A percentile compares a stretch with the other conserved stretches of the same genome.
These are phyloP conservation scores for Ichthyophthirius multifiliis DNA, from an alignment of 169 alveolate species.

Conservation along the genomic window DNA sequence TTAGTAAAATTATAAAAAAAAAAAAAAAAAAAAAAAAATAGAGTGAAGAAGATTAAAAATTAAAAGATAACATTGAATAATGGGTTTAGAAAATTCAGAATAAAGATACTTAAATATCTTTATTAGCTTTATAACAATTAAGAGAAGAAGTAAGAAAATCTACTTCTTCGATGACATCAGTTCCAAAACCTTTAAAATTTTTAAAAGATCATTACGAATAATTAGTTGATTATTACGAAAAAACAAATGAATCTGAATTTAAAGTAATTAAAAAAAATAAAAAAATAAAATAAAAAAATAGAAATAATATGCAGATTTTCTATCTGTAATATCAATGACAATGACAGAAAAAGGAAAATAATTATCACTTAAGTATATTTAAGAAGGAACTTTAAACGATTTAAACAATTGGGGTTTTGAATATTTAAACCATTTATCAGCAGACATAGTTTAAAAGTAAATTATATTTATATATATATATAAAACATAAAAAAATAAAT, in stretches of 20 bases:
- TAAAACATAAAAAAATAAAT: too few relatives aligned
- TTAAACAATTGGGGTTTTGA: slow-evolving; percentile 85
- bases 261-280: slow-evolving; percentile 25
- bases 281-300: background rate
- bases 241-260: slow-evolving; percentile 30
- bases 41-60: slow-evolving; percentile 48
- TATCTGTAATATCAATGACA: slow-evolving; percentile 76
- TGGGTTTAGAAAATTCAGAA: slow-evolving; percentile 41
- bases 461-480: background rate
- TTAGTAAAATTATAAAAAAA: background rate
- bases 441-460: slow-evolving; percentile 60
- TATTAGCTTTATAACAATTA: slow-evolving; percentile 41
- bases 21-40: background rate
- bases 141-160: slow-evolving; percentile 74
- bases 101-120: slow-evolving; percentile 10
- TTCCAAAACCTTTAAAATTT: slow-evolving; percentile 85
- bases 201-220: slow-evolving; percentile 62
- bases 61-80: slow-evolving; percentile 51
- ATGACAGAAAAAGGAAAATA: slow-evolving; percentile 64
- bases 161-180: slow-evolving; percentile 85
- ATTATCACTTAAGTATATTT: slow-evolving; percentile 60
- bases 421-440: slow-evolving; percentile 71
- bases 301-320: slow-evolving; percentile 72
- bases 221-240: slow-evolving; percentile 49
- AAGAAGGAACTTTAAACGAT: slow-evolving; percentile 68